These are phyloP conservation scores for Apiotrichum veenhuisii DNA, from an alignment of 1,284 basidiomycete genomes.

Conservation along the genomic window DNA sequence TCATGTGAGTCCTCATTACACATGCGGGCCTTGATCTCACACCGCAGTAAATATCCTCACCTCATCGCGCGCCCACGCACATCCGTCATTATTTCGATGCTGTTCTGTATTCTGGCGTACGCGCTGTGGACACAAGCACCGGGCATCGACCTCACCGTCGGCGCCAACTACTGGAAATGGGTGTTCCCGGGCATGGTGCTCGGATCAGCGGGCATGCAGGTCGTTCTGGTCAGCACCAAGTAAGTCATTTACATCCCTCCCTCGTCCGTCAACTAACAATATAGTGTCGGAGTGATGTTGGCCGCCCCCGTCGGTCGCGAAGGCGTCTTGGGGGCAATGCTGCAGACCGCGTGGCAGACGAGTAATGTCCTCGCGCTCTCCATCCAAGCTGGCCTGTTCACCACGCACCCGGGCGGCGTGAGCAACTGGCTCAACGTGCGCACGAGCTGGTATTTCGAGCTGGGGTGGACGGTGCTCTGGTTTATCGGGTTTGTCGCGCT, in stretches of 20 bases:
- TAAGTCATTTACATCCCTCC: constrained; percentile 7
- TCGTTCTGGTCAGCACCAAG: constrained; percentile 23
- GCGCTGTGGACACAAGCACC: constrained; percentile 13
- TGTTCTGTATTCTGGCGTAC: constrained; percentile 19
- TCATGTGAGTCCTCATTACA: constrained; percentile 12
- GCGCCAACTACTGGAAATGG: constrained; percentile 24
- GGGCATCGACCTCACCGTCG: constrained; percentile 1
- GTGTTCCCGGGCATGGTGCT: constrained; percentile 25
- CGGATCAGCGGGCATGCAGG: constrained; percentile 21
- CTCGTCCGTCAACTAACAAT: background rate
- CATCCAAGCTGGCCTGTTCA: constrained; percentile 11
- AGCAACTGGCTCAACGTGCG: constrained; percentile 6
- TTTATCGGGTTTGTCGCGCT: constrained; percentile 7
- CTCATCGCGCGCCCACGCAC: constrained; percentile 16
- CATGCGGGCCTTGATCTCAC: too few species aligned
- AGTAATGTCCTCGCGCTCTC: constrained; percentile 6
- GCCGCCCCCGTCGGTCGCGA: background rate
- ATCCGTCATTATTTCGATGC: constrained; percentile 23
- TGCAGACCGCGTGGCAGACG: constrained; percentile 9
- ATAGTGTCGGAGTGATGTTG: constrained; percentile 6
- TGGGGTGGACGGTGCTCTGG: constrained; percentile 9
- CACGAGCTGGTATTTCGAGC: constrained; percentile 7
- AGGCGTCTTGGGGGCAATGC: constrained; percentile 23
- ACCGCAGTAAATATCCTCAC: constrained; percentile 3
- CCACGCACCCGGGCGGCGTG: constrained; percentile 4